phyloP scores from a whole-genome alignment of 1,284 basidiomycete species.

The Cutaneotrichosporon daszewskae region DNA sequence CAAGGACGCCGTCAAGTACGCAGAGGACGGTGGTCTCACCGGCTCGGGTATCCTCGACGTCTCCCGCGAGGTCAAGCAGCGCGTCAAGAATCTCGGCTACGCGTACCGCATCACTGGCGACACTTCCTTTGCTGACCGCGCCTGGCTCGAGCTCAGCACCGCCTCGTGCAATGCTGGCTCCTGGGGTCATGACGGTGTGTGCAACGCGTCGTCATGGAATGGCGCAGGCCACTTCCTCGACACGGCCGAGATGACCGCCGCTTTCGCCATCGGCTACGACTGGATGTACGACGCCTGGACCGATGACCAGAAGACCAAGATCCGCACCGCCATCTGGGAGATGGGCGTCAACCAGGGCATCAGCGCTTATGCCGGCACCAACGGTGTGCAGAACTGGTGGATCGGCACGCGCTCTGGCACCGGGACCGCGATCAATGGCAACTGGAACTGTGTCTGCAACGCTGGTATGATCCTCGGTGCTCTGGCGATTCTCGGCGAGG shows the following conservation, averaged over 20 bases:
- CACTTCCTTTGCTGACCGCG: conserved; percentile 72
- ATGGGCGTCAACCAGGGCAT: conserved; percentile 69
- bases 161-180: not conserved
- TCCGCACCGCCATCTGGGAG: conserved; percentile 68
- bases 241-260: conserved; percentile 78
- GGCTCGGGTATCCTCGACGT: conserved; percentile 88
- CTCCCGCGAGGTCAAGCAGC: conserved; percentile 80
- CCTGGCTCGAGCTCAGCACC: conserved; percentile 68
- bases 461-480: conserved; percentile 81
- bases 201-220: conserved; percentile 66
- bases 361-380: conserved; percentile 49
- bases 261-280: conserved; percentile 89
- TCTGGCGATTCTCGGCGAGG: conserved; percentile 82
- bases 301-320: conserved; percentile 61
- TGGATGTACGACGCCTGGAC: conserved; percentile 85
- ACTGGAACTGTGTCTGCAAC: conserved; percentile 98
- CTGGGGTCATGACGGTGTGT: no score
- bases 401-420: conserved; percentile 20
- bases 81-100: conserved; percentile 89
- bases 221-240: conserved; percentile 81
- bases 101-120: conserved; percentile 86
- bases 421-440: conserved; percentile 54
- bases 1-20: conserved; percentile 63
- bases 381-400: conserved; percentile 51
- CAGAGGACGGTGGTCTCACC: conserved; percentile 60